Base-by-base conservation (phyloP, 192 early-diverging fungal species). In the Coemansia sp. region DNA sequence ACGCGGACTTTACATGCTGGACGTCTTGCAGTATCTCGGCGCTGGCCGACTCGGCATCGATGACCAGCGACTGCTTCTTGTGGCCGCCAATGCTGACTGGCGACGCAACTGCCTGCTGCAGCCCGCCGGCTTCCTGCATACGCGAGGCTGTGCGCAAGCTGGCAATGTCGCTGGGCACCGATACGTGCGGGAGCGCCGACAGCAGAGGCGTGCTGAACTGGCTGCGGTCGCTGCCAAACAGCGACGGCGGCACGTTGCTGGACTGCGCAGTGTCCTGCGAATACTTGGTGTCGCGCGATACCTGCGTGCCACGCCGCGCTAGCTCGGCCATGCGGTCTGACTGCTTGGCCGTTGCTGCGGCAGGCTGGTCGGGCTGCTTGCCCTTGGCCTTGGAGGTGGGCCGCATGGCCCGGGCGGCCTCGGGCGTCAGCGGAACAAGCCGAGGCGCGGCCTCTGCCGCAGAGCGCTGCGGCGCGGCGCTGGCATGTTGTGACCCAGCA, bases 181-280 rank as follows among this genome's bases (percentile, higher is more conserved):
- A 62, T 7, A 66, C 21, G 14, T 42, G 50, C 11, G 69, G 69
- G 22, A 73, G 50, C 2, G 54, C 40, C 2, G 63, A 51, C 2
- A 73, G 51, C 44, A 73, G 42, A 12, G 69, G 69, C 25, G 69
- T 66, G 47, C 40, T 53, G 39, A 73, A 73, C 2, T 40, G 34
- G 38, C 69, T 73, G 33, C 64, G 60, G 58, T 73, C 69, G 51
- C 58, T 62, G 49, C 69, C 69, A 49, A 54, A 73, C 36, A 73
- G 58, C 45, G 69, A 73, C 18, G 69, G 69, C 25, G 63, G 46
- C 10, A 62, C 40, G 47, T 73, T 73, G 64, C 69, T 73, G 16
- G 69, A 73, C 51, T 57, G 62, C 25, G 37, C 53, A n/a, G n/a
- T n/a, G n/a, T n/a, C n/a, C n/a, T n/a, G n/a, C 1, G 68, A 64